Conservation (phyloP, 768 basidiomycete genomes). For the Crucibulum laeve region DNA sequence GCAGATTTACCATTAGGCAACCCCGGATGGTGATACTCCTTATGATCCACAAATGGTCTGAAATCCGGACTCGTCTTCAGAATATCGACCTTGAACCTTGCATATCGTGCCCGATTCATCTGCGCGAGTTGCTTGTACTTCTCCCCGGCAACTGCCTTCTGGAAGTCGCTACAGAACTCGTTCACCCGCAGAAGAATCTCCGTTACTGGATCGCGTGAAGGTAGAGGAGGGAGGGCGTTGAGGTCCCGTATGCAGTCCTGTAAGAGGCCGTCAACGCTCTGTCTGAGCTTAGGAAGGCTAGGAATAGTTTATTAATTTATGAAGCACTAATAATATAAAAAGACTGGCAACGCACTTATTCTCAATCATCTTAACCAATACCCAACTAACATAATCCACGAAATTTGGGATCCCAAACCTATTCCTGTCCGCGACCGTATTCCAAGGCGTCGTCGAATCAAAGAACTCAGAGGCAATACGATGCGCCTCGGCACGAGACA, state of each 20-base stretch:
- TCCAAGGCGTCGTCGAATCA: too few species aligned
- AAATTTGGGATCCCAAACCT: constrained; percentile 57
- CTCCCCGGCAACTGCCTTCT: constrained; percentile 21
- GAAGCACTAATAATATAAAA: not conserved
- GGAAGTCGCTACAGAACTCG: constrained; percentile 36
- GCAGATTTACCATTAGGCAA: not conserved
- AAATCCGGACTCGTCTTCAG: constrained; percentile 29
- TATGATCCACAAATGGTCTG: constrained; percentile 15
- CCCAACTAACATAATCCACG: constrained; percentile 45
- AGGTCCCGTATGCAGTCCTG: constrained; percentile 26
- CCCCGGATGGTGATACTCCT: not conserved
- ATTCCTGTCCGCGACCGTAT: too few species aligned
- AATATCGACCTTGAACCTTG: constrained; percentile 23
- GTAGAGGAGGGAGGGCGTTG: constrained; percentile 31
- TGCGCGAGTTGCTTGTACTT: constrained; percentile 22
- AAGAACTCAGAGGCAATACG: too few species aligned
- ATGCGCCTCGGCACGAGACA: too few species aligned
- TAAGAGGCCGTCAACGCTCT: constrained; percentile 36
- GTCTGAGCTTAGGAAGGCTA: constrained; percentile 44
- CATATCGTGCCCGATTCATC: constrained; percentile 21
- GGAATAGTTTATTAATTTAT: not conserved
- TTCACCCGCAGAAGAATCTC: constrained; percentile 42
- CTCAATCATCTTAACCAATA: constrained; percentile 49
- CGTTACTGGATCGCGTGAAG: constrained; percentile 33
- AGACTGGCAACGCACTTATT: constrained; percentile 34